Conservation (phyloP, 108 stramenopile species). For the Skeletonema marinoi region DNA sequence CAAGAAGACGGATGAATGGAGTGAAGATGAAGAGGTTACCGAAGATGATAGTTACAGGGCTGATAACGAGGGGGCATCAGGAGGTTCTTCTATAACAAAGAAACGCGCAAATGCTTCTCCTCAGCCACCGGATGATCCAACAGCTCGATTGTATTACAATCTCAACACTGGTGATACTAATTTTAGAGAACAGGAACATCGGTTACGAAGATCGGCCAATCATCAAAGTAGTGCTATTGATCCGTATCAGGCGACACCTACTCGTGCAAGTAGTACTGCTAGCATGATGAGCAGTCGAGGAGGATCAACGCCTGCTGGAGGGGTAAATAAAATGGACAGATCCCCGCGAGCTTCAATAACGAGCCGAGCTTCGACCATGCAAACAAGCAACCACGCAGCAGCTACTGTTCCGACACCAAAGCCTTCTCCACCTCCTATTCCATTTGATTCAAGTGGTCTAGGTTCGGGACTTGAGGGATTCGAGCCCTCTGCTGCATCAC, state of each 20-base stretch:
- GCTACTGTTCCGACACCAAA: not conserved
- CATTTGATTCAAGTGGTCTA: conserved; percentile 19
- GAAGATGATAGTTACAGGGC: conserved; percentile 35
- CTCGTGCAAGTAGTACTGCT: conserved; percentile 16
- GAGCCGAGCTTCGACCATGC: not conserved
- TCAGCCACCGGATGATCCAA: conserved; percentile 24
- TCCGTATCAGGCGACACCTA: conserved; percentile 21
- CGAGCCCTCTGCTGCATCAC: not conserved
- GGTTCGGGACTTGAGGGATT: conserved; percentile 40
- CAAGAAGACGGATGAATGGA: conserved; percentile 80
- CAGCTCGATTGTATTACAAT: conserved; percentile 36
- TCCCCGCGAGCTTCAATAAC: not conserved
- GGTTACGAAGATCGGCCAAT: conserved; percentile 30
- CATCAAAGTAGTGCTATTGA: conserved; percentile 4
- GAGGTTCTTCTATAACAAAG: conserved; percentile 24
- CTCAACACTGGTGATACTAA: conserved; percentile 12
- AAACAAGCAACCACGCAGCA: not conserved
- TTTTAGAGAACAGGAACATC: conserved; percentile 34
- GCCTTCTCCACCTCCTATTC: conserved; percentile 8
- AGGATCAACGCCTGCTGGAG: not conserved
- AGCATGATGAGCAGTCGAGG: not conserved
- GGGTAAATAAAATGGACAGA: not conserved
- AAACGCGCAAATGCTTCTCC: conserved; percentile 2
- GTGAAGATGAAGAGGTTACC: conserved; percentile 63
- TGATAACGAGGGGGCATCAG: conserved; percentile 21